A percentile compares a stretch with the other conserved stretches of the same genome.
Evolutionary conservation across 345 rosid genomes (phyloP).

Genomic region (Theobroma cacao): DNA sequence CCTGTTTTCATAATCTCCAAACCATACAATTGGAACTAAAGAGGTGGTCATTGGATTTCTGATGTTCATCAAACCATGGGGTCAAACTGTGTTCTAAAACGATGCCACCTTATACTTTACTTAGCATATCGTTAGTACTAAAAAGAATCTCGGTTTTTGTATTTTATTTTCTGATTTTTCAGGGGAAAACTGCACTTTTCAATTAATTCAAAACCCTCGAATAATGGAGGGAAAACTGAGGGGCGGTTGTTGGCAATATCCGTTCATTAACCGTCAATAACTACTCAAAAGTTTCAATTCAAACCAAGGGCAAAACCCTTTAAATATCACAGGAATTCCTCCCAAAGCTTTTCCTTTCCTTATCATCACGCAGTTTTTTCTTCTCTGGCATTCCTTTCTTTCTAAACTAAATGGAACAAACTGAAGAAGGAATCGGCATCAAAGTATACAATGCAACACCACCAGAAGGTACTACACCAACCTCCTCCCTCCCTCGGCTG

Average conservation of each 20-base stretch:
- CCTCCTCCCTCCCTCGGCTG: conserved; percentile 20
- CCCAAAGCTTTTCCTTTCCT: neutral
- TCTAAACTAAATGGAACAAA: conserved; percentile 44
- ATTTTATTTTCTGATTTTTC: neutral
- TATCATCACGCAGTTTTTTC: neutral
- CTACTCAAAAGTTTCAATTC: conserved; percentile 9
- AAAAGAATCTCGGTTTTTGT: neutral
- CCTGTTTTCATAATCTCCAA: neutral
- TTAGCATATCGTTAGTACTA: no score
- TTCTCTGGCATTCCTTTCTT: neutral
- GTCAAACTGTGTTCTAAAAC: neutral
- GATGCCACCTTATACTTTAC: conserved; percentile 11
- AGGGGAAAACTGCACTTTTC: neutral
- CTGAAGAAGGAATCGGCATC: conserved; percentile 48
- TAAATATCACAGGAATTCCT: neutral
- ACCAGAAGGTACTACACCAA: conserved; percentile 24
- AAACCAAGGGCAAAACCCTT: neutral
- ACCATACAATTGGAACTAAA: conserved; percentile 16
- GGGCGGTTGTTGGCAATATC: neutral
- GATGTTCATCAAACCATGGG: neutral
- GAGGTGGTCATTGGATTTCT: neutral
- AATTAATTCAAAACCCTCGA: neutral
- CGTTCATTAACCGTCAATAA: conserved; percentile 16
- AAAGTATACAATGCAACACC: conserved; percentile 58
- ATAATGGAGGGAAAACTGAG: neutral